Evolutionary conservation across 116 monocot species (phyloP), one percentile per base, ranked within the genome.

Genomic region (Papilionanthe hybrid): DNA sequence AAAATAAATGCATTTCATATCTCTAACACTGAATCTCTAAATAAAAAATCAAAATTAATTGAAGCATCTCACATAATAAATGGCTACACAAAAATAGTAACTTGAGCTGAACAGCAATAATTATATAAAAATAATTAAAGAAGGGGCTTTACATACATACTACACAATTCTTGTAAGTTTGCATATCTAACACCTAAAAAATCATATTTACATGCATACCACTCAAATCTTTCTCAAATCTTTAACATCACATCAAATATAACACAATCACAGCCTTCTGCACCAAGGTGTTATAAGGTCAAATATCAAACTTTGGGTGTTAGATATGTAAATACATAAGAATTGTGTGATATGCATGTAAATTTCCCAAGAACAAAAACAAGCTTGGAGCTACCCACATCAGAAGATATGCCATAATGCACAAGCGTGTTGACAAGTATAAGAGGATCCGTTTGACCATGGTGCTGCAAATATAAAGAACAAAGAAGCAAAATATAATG

Each of bases 391-490:
- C 42, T 79, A 86, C 90, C 76, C 79, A 90, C 90, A 87, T 90
- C 77, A 72, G 72, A 79, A 72, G 90, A 75, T 77, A 90, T 77
- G 55, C 90, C 90, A 83, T 90, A 90, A 66, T 85, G 75, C 72
- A 83, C 85, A 13, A 79, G 58, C 25, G 86, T 86, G 37, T 82
- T 88, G 72, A 88, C 69, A 86, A 90, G 88, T 79, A 90, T 81
- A 25, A 82, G 42, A 29, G 90, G 88, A 80, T 90, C 90, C 18
- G 88, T 90, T 75, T 83, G 86, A 17, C 90, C 90, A 44, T 90
- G 90, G 78, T 90, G 90, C 90, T 90, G 87, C 83, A 85, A 50
- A 60, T 20, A 63, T 80, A 57, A 60, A 78, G 66, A 57, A 78
- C 13, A n/a, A 65, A 71, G 37, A 63, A 63, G 7, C 22, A 12